Conservation (phyloP, 225 moss, liverwort and hornwort species). For the Ulota crispa region DNA sequence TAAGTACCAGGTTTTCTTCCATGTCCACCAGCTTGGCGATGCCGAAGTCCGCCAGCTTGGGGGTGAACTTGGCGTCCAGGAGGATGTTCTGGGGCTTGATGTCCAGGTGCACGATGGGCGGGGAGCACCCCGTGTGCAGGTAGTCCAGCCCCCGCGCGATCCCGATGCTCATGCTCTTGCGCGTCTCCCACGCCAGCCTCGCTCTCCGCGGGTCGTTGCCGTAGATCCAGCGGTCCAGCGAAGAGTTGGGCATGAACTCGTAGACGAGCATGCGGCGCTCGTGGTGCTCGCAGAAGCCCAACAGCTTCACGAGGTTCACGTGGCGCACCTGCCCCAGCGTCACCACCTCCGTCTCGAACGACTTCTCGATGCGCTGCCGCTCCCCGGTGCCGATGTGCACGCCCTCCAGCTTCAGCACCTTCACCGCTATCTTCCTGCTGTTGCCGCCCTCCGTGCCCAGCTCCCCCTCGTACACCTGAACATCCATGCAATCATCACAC, state of each 20-base stretch:
- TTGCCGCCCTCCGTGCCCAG: not conserved
- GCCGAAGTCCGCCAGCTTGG: slow-evolving; percentile 45
- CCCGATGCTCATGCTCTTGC: slow-evolving; percentile 16
- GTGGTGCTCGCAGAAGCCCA: slow-evolving; percentile 31
- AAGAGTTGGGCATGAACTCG: slow-evolving; percentile 40
- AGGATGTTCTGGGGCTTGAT: slow-evolving; percentile 49
- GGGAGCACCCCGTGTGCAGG: slow-evolving; percentile 40
- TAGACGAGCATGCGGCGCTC: slow-evolving; percentile 29
- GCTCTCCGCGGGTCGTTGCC: not conserved
- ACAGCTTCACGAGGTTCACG: slow-evolving; percentile 32
- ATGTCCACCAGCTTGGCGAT: slow-evolving; percentile 37
- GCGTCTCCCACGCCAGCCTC: slow-evolving; percentile 13
- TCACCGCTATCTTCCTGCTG: slow-evolving; percentile 33
- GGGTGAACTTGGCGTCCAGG: slow-evolving; percentile 9
- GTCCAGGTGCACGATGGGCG: slow-evolving; percentile 39
- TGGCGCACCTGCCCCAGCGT: slow-evolving; percentile 41
- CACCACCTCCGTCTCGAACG: slow-evolving; percentile 31
- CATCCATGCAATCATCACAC: too few relatives aligned
- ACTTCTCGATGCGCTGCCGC: slow-evolving; percentile 23
- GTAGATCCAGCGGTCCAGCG: slow-evolving; percentile 40
- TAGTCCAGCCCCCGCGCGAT: slow-evolving; percentile 38
- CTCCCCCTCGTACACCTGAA: slow-evolving; percentile 31
- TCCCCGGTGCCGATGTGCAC: not conserved
- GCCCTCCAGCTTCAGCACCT: slow-evolving; percentile 25
- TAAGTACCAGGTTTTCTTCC: slow-evolving; percentile 33